These are phyloP conservation scores for Pseudopithomyces maydicus DNA, from an alignment of 2,329 filamentous ascomycete genomes.

Conservation along the genomic window DNA sequence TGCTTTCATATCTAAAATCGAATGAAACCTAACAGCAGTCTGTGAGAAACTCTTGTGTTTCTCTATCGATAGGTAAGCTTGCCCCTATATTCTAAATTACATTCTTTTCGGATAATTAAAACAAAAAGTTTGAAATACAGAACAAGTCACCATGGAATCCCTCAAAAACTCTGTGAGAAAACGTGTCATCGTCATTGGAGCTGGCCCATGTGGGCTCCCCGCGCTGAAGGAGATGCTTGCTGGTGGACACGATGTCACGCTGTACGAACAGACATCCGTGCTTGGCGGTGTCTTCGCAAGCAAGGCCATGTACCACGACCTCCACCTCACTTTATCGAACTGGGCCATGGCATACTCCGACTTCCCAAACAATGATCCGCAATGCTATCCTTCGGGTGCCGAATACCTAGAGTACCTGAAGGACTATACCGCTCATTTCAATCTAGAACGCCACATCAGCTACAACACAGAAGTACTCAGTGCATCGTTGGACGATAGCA, in stretches of 20 bases:
- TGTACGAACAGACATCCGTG: not conserved
- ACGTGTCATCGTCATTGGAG: constrained; percentile 6
- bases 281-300: constrained; percentile 10
- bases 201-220: constrained; percentile 9
- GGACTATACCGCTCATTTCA: constrained; percentile 6
- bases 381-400: constrained; percentile 4
- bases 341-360: constrained; percentile 13
- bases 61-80: too few species aligned
- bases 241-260: constrained; percentile 6
- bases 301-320: constrained; percentile 7
- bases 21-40: too few species aligned
- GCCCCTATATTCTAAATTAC: too few species aligned
- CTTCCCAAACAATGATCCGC: constrained; percentile 2
- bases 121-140: too few species aligned
- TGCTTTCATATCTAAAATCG: too few species aligned
- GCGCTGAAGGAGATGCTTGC: constrained; percentile 4
- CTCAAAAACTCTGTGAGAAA: not conserved
- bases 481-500: not conserved
- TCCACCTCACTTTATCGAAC: constrained; percentile 10
- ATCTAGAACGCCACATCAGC: constrained; percentile 5
- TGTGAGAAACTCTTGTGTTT: too few species aligned
- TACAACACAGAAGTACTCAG: constrained; percentile 6
- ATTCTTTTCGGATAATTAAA: too few species aligned
- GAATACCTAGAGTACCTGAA: constrained; percentile 9
- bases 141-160: too few species aligned